These are phyloP conservation scores for Scheffersomyces spartinae DNA, from an alignment of 805 yeast genomes.

Conservation along the genomic window DNA sequence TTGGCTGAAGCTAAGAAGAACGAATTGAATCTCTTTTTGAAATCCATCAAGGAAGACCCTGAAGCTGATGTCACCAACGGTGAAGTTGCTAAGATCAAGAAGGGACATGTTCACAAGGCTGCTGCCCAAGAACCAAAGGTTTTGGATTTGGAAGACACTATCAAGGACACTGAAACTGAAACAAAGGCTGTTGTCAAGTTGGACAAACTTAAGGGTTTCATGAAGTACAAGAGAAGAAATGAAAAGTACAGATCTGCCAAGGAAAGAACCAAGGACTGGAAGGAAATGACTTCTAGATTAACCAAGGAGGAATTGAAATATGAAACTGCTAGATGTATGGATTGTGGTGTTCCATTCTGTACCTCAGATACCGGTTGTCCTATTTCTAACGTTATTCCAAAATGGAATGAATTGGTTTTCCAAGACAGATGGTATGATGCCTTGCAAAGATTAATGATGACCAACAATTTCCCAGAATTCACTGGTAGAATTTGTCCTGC, in stretches of 20 bases:
- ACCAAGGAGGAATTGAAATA: conserved; percentile 75
- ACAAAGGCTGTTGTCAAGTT: conserved; percentile 50
- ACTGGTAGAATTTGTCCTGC: conserved; percentile 99
- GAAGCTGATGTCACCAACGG: conserved; percentile 84
- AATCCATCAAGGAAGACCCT: conserved; percentile 69
- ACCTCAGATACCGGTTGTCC: conserved; percentile 98
- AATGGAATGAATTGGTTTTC: conserved; percentile 95
- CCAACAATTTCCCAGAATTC: conserved; percentile 97
- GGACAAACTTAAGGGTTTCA: conserved; percentile 82
- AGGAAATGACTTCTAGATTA: conserved; percentile 72
- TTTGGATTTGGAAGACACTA: conserved; percentile 81
- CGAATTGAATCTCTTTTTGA: conserved; percentile 55
- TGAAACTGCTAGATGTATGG: conserved; percentile 98
- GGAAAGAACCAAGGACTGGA: conserved; percentile 81
- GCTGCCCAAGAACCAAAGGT: conserved; percentile 66
- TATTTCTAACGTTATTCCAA: conserved; percentile 91
- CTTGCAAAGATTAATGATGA: conserved; percentile 80
- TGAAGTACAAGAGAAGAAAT: conserved; percentile 82
- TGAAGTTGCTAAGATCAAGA: conserved; percentile 53
- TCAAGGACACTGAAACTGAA: conserved; percentile 56
- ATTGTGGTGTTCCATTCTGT: conserved; percentile 99
- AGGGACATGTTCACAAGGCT: conserved; percentile 11
- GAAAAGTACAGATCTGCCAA: conserved; percentile 76
- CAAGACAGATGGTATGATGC: conserved; percentile 93
- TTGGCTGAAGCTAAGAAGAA: conserved; percentile 53